Conservation (phyloP, 163 green algal species). For the Smithsoniella earleae region DNA sequence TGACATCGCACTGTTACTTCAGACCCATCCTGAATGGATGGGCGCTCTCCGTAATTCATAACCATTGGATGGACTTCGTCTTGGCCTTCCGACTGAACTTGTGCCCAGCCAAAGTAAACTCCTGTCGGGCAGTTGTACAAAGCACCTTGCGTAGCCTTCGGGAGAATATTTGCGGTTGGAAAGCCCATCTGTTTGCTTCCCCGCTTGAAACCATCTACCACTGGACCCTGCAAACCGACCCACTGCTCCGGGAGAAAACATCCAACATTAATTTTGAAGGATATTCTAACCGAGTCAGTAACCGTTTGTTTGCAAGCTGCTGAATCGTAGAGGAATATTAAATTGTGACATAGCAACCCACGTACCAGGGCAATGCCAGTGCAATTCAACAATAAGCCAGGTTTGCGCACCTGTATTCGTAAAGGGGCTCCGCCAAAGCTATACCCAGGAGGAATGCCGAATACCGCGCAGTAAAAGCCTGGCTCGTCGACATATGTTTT, state of each 20-base stretch:
- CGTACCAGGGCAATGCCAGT: neutral
- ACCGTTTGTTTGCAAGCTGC: neutral
- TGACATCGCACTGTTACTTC: constrained; percentile 22
- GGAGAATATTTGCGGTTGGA: constrained; percentile 81
- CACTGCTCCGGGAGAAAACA: too few relatives aligned
- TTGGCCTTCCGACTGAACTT: constrained; percentile 39
- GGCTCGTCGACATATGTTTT: constrained; percentile 44
- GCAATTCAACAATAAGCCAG: neutral
- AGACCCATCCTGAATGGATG: constrained; percentile 55
- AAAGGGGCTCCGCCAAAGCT: constrained; percentile 54
- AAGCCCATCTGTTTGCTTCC: constrained; percentile 80
- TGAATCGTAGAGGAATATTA: neutral
- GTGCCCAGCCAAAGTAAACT: constrained; percentile 76
- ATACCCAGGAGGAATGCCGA: constrained; percentile 66
- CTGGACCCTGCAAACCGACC: constrained; percentile 43
- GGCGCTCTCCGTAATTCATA: constrained; percentile 74
- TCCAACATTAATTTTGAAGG: too few relatives aligned
- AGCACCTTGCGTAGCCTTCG: constrained; percentile 42
- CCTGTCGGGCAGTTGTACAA: constrained; percentile 51
- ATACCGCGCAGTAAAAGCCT: constrained; percentile 55
- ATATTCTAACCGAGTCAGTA: too few relatives aligned
- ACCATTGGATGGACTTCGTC: constrained; percentile 65
- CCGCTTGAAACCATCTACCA: constrained; percentile 76
- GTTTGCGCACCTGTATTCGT: constrained; percentile 36
- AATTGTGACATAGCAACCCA: neutral